phyloP scores from a whole-genome alignment of 345 rosid genomes.

The Gossypium turneri region DNA sequence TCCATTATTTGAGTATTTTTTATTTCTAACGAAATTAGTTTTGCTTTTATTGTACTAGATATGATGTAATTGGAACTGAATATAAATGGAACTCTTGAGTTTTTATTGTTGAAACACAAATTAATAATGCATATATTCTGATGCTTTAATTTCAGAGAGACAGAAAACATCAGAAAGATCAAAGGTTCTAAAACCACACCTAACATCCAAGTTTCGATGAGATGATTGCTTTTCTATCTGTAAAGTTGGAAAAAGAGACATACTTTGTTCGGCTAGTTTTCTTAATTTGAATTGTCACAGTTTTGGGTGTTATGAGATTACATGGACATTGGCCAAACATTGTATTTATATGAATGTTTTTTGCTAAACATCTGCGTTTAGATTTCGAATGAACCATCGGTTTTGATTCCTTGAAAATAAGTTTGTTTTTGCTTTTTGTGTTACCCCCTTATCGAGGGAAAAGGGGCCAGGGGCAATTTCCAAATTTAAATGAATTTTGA shows the following conservation, averaged over 20 bases:
- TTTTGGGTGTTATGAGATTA: neutral
- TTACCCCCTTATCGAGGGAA: neutral
- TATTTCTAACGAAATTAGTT: neutral
- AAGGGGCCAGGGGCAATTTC: neutral
- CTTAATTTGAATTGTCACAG: neutral
- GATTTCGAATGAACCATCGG: neutral
- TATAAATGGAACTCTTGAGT: neutral
- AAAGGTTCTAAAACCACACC: too few relatives aligned
- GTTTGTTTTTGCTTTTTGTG: neutral
- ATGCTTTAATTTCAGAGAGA: neutral
- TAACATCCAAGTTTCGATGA: neutral
- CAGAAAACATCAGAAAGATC: too few relatives aligned
- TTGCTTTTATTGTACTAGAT: neutral
- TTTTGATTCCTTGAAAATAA: neutral
- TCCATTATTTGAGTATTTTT: neutral
- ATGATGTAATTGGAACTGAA: neutral
- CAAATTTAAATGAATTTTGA: neutral
- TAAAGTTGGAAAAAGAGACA: neutral
- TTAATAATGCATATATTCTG: neutral
- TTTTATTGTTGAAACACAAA: neutral
- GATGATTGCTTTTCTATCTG: neutral
- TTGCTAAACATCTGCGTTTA: neutral
- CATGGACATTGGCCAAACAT: neutral
- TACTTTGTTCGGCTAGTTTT: neutral
- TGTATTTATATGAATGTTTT: neutral